Base-by-base conservation (phyloP, 1,284 basidiomycete species). In the Golubevia sp. region DNA sequence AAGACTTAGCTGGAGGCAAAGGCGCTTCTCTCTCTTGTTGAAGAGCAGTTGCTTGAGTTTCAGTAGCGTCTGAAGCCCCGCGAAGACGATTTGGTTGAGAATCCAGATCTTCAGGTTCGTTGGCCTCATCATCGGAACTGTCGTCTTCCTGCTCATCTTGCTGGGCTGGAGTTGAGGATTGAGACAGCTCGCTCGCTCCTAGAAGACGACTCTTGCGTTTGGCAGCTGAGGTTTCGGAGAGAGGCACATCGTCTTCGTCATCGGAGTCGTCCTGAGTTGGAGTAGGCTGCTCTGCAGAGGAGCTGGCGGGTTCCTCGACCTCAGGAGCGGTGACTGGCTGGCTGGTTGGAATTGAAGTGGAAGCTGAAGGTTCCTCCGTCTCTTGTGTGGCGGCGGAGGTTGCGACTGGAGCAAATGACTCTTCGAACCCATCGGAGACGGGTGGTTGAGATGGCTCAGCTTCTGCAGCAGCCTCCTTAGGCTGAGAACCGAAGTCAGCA, bases 51-150 rank as follows among this genome's bases (percentile, higher is more conserved):
- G 13, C 38, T 44, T 8, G 38, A 44, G 38, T 44, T 13, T 8
- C 38, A 44, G 38, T 44, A 44, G 38, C 38, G 18, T 44, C 18
- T 44, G 38, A 44, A 18, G 18, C 18, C 18, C 38, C 38, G 18
- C 38, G 38, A 44, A 13, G n/a, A 27, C n/a, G 27, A 34, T 56
- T 34, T 34, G 49, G 24, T 18, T 44, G 34, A 24, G 70, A 70
- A 15, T 62, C 68, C 20, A 77, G 38, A 54, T 77, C 75, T 56
- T 77, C 75, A 3, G 74, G 75, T 3, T 70, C 74, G 2, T 77
- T 69, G 23, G 76, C 74, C 1, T 77, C 75, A 26, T 66, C 64
- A 27, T 73, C 70, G 11, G 70, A 71, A 62, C 72, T 74, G 57
- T 70, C 66, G 30, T 72, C 73, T 20, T 70, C 64, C 2, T 60